Percentiles rank a stretch among this genome's conserved stretches.
These are phyloP conservation scores for Rhizopus stolonifer DNA, from an alignment of 371 early-diverging fungal genomes.

Conservation along the genomic window DNA sequence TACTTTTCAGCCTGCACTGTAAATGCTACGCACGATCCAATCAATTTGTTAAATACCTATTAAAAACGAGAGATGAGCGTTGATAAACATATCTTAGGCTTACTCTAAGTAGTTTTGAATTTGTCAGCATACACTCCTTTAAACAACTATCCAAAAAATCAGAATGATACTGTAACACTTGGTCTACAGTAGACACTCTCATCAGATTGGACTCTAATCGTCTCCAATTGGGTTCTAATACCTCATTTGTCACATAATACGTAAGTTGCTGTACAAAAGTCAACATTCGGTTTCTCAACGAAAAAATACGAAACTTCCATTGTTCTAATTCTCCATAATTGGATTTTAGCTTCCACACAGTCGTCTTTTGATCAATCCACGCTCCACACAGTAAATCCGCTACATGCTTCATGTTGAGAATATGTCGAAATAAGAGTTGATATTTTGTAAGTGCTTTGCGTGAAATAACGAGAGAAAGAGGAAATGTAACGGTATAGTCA, in stretches of 20 bases:
- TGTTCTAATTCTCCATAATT: constrained; percentile 38
- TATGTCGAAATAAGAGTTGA: constrained; percentile 86
- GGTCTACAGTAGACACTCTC: constrained; percentile 77
- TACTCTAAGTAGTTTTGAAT: constrained; percentile 77
- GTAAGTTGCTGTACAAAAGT: constrained; percentile 86
- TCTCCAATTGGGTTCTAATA: constrained; percentile 87
- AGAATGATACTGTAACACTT: constrained; percentile 77
- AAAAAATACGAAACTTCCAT: constrained; percentile 65
- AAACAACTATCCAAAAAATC: constrained; percentile 87
- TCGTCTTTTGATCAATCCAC: constrained; percentile 70
- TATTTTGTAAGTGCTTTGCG: constrained; percentile 84
- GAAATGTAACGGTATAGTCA: constrained; percentile 80
- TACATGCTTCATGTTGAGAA: constrained; percentile 81
- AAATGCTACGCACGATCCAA: constrained; percentile 69
- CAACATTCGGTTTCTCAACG: constrained; percentile 78
- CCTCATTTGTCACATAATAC: constrained; percentile 84
- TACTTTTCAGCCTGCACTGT: constrained; percentile 51
- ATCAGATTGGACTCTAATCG: constrained; percentile 61
- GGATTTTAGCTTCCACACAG: constrained; percentile 32
- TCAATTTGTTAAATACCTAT: constrained; percentile 72
- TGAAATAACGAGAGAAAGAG: constrained; percentile 85
- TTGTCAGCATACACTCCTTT: constrained; percentile 89
- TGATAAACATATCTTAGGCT: constrained; percentile 4
- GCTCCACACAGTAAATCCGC: constrained; percentile 74
- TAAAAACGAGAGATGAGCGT: not conserved